Evolutionary conservation across 78 protist genomes (phyloP).

Genomic region (Isochrysis galbana): DNA sequence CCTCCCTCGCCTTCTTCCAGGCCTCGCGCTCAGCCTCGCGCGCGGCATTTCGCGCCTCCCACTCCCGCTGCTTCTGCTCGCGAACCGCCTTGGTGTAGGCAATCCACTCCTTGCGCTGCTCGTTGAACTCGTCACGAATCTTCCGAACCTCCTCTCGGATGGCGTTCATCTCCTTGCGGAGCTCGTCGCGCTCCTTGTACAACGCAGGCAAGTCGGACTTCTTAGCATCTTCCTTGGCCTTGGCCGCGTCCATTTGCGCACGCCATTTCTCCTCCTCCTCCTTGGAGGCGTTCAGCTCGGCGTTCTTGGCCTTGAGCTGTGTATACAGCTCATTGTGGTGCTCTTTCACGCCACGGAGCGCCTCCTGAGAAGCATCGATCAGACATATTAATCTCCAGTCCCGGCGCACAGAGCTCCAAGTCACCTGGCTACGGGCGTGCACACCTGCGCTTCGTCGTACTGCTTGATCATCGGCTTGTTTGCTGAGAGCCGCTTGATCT

Average conservation of each 20-base stretch:
- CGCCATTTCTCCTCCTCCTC: background rate
- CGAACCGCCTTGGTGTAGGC: background rate
- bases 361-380: too few relatives aligned
- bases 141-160: background rate
- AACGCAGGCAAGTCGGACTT: background rate
- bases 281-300: background rate
- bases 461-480: background rate
- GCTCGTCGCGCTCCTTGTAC: slow-evolving; percentile 9
- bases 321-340: background rate
- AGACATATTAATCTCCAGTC: too few relatives aligned
- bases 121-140: slow-evolving; percentile 14
- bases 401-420: too few relatives aligned
- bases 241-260: background rate
- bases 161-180: background rate
- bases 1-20: background rate
- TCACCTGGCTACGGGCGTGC: too few relatives aligned
- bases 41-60: background rate
- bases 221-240: background rate
- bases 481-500: background rate
- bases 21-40: background rate
- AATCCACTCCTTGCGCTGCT: background rate
- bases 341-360: background rate
- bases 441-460: background rate
- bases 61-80: background rate
- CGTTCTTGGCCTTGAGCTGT: background rate